Conservation (phyloP, 2,329 filamentous ascomycete species). For the Fusarium tanahbumbuense region DNA sequence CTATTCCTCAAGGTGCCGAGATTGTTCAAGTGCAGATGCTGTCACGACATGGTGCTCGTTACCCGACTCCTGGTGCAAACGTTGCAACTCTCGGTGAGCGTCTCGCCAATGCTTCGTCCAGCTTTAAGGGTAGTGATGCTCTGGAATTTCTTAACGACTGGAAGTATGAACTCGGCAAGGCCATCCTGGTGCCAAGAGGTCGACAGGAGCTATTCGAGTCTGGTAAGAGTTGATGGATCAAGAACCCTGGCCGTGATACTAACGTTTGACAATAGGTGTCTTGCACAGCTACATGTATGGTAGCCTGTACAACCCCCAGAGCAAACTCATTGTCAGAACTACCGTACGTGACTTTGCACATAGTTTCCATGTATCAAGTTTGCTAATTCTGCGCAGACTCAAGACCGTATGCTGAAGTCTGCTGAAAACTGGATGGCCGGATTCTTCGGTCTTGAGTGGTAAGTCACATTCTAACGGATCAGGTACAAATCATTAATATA, state of each 20-base stretch:
- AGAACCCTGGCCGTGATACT: background rate
- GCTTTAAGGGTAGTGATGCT: conserved; percentile 66
- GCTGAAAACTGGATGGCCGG: conserved; percentile 83
- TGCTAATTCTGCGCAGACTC: conserved; percentile 60
- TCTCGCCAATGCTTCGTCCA: conserved; percentile 64
- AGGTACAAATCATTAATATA: conserved; percentile 6
- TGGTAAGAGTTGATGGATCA: conserved; percentile 46
- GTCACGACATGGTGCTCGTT: conserved; percentile 78
- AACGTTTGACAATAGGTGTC: conserved; percentile 59
- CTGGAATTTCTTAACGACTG: conserved; percentile 76
- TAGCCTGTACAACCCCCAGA: conserved; percentile 75
- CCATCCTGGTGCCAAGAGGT: conserved; percentile 78
- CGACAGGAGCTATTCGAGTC: conserved; percentile 79
- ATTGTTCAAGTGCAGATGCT: conserved; percentile 79
- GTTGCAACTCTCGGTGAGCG: conserved; percentile 67
- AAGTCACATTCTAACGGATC: conserved; percentile 11
- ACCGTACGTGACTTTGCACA: conserved; percentile 58
- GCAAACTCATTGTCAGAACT: conserved; percentile 78
- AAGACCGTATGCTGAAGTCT: conserved; percentile 81
- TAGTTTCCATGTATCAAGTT: background rate
- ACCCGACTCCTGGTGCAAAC: conserved; percentile 72
- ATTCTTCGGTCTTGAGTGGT: conserved; percentile 81
- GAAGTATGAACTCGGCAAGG: conserved; percentile 75
- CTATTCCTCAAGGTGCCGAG: conserved; percentile 72
- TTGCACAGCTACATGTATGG: conserved; percentile 80